Evolutionary conservation across 352 stramenopile genomes (phyloP), one percentile per base, ranked within the genome.

Genomic region (Globisporangium canariense): DNA sequence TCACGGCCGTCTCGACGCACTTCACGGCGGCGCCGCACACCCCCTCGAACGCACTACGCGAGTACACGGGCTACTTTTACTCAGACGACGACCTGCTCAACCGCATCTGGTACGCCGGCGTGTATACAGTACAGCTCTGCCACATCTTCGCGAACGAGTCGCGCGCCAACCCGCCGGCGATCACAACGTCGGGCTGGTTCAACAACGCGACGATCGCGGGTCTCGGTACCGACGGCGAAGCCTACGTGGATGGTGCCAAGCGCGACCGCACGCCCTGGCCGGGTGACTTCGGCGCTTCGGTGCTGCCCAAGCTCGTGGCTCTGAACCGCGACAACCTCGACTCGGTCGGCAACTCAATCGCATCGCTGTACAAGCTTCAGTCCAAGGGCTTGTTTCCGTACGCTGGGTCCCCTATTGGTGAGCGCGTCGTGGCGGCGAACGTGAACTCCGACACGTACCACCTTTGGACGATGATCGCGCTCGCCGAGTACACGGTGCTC

Each of bases 381-480:
- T 6, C 25, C 2, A 55, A 22, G 11, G 25, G 49, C 25, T 22
- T 55, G 25, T 55, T 38, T 14, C 14, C 49, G 4, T 55, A 55
- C 49, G 49, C 49, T 11, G 25, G 49, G 14, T 40, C 25, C 6
- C 49, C 25, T 25, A 55, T 38, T 36, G 49, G 25, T 14, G 49
- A 55, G 25, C 25, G 25, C 9, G 14, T 55, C 49, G 49, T 55
- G 3, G 49, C 49, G 34, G 60, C 64, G 28, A 52, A 64, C n/a
- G 45, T 65, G 6, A 70, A 70, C 57, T 78, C 74, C 3, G 71
- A 76, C 46, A 81, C 74, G 11, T 81, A 81, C 34, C 74, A 81
- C 34, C 54, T 81, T 13, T 78, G 74, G 74, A 77, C 68, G 20
- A 56, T 81, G 5, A 81, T 81, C 22, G 62, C 65, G 16, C 32